Evolutionary conservation across 2,329 filamentous ascomycete genomes (phyloP).

Genomic region (Rhytidhysteron rufulum): DNA sequence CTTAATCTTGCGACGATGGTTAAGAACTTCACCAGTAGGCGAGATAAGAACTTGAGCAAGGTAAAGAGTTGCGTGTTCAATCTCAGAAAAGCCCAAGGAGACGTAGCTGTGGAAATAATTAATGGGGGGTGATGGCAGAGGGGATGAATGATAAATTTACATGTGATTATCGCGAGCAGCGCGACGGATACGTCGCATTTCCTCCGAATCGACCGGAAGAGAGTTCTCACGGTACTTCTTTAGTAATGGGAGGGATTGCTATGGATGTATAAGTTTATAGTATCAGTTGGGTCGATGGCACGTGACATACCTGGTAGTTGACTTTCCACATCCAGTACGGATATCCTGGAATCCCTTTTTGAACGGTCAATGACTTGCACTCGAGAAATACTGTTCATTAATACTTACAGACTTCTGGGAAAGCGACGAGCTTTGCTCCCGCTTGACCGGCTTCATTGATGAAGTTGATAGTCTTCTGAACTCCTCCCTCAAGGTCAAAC

Average conservation of each 20-base stretch:
- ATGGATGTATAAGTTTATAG: too few species aligned
- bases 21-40: slow-evolving; percentile 40
- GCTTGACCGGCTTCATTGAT: slow-evolving; percentile 54
- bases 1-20: slow-evolving; percentile 51
- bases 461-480: slow-evolving; percentile 55
- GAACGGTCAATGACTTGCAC: too few species aligned
- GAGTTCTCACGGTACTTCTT: too few species aligned
- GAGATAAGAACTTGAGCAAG: slow-evolving; percentile 39
- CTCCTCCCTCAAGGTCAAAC: slow-evolving; percentile 54
- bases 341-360: too few species aligned
- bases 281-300: too few species aligned
- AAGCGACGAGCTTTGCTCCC: slow-evolving; percentile 52
- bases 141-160: too few species aligned
- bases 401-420: slow-evolving; percentile 45
- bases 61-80: slow-evolving; percentile 44
- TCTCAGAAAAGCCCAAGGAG: slow-evolving; percentile 50
- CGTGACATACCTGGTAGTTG: too few species aligned
- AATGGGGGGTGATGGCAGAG: too few species aligned
- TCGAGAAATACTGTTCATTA: background rate
- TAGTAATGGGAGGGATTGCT: too few species aligned
- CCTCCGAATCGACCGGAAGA: slow-evolving; percentile 4
- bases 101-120: too few species aligned
- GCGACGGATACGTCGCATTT: slow-evolving; percentile 45
- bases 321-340: too few species aligned
- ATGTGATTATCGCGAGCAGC: slow-evolving; percentile 42